Evolutionary conservation across 176 grass and related monocot genomes (phyloP).

Genomic region (Ensete ventricosum): DNA sequence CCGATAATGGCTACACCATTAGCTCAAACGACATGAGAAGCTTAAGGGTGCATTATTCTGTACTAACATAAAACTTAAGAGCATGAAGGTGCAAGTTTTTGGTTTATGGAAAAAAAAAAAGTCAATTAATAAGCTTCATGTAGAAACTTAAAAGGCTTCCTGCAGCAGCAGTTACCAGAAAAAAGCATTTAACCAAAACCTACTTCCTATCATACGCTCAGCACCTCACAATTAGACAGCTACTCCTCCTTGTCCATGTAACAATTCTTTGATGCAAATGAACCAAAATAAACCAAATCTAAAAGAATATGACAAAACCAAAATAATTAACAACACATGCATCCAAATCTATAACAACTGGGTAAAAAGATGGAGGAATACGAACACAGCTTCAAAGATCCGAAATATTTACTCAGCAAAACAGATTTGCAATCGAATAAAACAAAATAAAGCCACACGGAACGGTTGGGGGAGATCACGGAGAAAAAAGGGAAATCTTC

Average conservation of each 20-base stretch:
- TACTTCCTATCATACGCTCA: neutral
- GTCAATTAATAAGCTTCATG: neutral
- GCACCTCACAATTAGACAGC: neutral
- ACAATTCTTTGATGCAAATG: neutral
- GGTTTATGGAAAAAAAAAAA: too few relatives aligned
- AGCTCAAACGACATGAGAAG: too few relatives aligned
- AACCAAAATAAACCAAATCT: neutral
- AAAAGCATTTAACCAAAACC: neutral
- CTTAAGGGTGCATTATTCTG: too few relatives aligned
- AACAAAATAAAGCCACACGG: too few relatives aligned
- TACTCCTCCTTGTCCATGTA: neutral
- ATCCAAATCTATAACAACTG: neutral
- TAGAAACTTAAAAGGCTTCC: neutral
- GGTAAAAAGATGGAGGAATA: neutral
- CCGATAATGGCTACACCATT: too few relatives aligned
- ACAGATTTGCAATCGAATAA: neutral
- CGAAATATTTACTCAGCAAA: neutral
- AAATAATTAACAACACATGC: neutral
- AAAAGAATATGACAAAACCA: neutral
- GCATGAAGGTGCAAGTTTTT: too few relatives aligned
- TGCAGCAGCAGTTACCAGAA: neutral
- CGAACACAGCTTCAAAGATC: neutral
- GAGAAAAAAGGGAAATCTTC: neutral
- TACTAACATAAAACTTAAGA: too few relatives aligned
- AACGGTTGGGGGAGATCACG: neutral